Percentiles rank a stretch among this genome's conserved stretches.
These are phyloP conservation scores for Nitzschia sp. DNA, from an alignment of 108 stramenopile species.

Conservation along the genomic window DNA sequence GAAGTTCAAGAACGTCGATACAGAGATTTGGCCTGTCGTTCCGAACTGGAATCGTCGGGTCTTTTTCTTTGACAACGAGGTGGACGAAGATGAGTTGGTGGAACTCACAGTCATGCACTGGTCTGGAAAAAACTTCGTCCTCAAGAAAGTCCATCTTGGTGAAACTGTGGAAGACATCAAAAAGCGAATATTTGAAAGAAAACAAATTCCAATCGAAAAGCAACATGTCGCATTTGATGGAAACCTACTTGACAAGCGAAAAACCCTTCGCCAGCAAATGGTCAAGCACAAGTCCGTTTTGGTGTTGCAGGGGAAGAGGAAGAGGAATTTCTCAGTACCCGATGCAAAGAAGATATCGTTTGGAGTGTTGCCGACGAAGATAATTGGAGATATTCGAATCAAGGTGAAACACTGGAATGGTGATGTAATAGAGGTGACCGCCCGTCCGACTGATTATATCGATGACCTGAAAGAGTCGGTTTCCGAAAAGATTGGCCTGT, in stretches of 20 bases:
- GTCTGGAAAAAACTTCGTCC: slow-evolving; percentile 21
- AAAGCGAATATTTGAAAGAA: slow-evolving; percentile 8
- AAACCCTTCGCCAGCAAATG: slow-evolving; percentile 24
- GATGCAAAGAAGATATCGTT: slow-evolving; percentile 14
- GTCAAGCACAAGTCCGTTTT: slow-evolving; percentile 28
- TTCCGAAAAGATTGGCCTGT: background rate
- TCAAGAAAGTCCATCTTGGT: slow-evolving; percentile 14
- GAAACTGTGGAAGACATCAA: slow-evolving; percentile 23
- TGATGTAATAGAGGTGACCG: background rate
- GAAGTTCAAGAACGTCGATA: slow-evolving; percentile 17
- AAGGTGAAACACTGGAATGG: slow-evolving; percentile 23
- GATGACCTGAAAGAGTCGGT: slow-evolving; percentile 30
- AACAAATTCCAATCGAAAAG: slow-evolving; percentile 13
- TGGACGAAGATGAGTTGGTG: slow-evolving; percentile 21
- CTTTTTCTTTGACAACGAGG: slow-evolving; percentile 35
- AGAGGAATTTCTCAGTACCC: slow-evolving; percentile 10
- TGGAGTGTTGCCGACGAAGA: slow-evolving; percentile 4
- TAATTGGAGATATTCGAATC: slow-evolving; percentile 5
- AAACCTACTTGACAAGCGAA: slow-evolving; percentile 13
- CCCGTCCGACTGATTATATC: slow-evolving; percentile 13
- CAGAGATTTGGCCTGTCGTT: slow-evolving; percentile 30
- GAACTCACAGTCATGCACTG: slow-evolving; percentile 26
- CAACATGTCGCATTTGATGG: slow-evolving; percentile 20
- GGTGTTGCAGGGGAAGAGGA: slow-evolving; percentile 21
- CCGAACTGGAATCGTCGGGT: slow-evolving; percentile 33